Percentiles rank a stretch among this genome's conserved stretches.
phyloP scores from a whole-genome alignment of 345 rosid genomes.

The Physaria fendleri region DNA sequence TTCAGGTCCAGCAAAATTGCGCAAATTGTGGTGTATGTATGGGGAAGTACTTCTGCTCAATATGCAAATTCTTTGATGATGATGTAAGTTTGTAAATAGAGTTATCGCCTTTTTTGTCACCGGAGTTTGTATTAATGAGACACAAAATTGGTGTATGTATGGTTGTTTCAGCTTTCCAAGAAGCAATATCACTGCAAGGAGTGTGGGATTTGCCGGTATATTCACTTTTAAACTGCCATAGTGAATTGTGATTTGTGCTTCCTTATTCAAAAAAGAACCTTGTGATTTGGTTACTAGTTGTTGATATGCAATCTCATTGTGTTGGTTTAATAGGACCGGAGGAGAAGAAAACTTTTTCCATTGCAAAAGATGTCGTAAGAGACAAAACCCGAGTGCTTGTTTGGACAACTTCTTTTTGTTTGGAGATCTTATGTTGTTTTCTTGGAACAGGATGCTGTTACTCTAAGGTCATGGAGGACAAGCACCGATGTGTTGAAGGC shows the following conservation, averaged over 20 bases:
- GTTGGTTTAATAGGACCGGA: constrained; percentile 38
- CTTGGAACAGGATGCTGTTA: constrained; percentile 53
- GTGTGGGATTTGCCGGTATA: constrained; percentile 58
- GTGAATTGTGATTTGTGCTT: not conserved
- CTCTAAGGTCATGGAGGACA: constrained; percentile 39
- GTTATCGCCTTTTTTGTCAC: not conserved
- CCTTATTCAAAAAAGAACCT: not conserved
- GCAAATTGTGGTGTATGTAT: constrained; percentile 56
- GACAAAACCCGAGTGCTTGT: not conserved
- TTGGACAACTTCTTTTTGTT: not conserved
- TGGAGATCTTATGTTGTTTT: not conserved
- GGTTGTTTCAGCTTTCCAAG: constrained; percentile 41
- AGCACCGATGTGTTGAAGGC: constrained; percentile 57
- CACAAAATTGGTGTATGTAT: too few relatives aligned
- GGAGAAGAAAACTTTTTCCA: constrained; percentile 56
- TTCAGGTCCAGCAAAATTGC: constrained; percentile 57
- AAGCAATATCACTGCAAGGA: constrained; percentile 51
- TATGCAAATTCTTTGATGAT: constrained; percentile 69
- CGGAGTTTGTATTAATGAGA: not conserved
- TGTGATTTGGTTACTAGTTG: not conserved
- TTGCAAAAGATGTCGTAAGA: constrained; percentile 50
- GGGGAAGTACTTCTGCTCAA: constrained; percentile 66
- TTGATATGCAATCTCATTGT: not conserved
- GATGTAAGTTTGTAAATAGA: constrained; percentile 42
- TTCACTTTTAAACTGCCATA: not conserved